Evolutionary conservation across 345 rosid species (phyloP), one percentile per base, ranked within the genome.

Genomic region (Bretschneidera sinensis): DNA sequence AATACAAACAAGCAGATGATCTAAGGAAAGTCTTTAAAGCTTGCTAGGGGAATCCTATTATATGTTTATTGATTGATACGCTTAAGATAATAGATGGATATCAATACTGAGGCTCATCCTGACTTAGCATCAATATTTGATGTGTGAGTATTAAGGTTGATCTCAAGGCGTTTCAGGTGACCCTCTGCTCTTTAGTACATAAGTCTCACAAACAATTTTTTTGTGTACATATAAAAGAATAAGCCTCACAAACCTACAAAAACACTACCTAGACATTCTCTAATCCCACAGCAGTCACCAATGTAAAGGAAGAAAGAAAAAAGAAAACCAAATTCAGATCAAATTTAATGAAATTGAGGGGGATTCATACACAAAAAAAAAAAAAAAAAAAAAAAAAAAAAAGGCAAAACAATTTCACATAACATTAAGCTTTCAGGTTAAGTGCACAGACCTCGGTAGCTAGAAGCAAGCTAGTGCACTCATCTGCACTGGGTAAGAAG

Each of bases 381-480:
- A 48, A 16, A 59, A 51, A n/a, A n/a, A n/a, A n/a, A n/a, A n/a
- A n/a, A n/a, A 23, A 43, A 48, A n/a, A n/a, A n/a, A n/a, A n/a
- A n/a, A n/a, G n/a, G n/a, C n/a, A n/a, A n/a, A 57, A 24, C 11
- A 39, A 39, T 39, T 9, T 9, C 45, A 39, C 16, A 34, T 16
- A 23, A 43, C 52, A 48, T 20, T 9, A 20, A 48, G 20, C 21
- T 48, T 14, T 33, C 13, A 19, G 52, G 2, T 39, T 18, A 56
- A 19, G 63, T 64, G 35, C 55, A 62, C 69, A 4, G 48, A 92
- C 98, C 96, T 92, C 91, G 49, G 91, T 81, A 64, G 98, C 96
- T 55, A 89, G 84, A 80, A 92, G 98, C 81, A 92, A 79, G 87
- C 85, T 87, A 54, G 84, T 83, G 74, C 92, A 85, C 65, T 92